Base-by-base conservation (phyloP, 1,284 basidiomycete species). In the Puccinia novopanici region DNA sequence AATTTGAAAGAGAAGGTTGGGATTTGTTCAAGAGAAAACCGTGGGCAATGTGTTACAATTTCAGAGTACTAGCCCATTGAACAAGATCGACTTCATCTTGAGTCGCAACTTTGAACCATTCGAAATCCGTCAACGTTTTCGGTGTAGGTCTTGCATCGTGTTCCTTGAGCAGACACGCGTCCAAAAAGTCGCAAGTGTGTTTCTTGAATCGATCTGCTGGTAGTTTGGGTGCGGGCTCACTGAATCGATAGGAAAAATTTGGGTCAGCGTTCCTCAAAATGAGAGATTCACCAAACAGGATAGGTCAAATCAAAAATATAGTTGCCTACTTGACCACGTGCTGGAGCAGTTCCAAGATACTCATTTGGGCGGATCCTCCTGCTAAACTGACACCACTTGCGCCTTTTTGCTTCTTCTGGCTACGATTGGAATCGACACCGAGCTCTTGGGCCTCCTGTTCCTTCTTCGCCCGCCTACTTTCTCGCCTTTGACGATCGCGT, bases 261-360 rank as follows among this genome's bases (percentile, higher is more conserved):
- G 42, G 24, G 40, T 42, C 55, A 75, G 73, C 55, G 3, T 30
- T 13, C 19, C 2, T 40, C 48, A 52, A 3, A 65, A 72, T 48
- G 37, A 40, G 42, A 75, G 45, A 30, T 65, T 52, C 34, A 42
- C 15, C 37, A 5, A 8, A 30, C 13, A 45, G 48, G 13, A 40
- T 30, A 61, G n/a, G 19, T 24, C 6, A 4, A 30, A 57, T 30
- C 22, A 63, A 24, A 48, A 24, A 4, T n/a, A 45, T 17, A 3
- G 15, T 34, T 22, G 6, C 70, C 37, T 37, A 80, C 78, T 96
- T 95, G 81, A 99, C 97, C 84, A 99, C 98, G 84, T 98, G 94
- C 84, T 99, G 96, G 84, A 99, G 88, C 52, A 99, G 87, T 87
- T 99, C 96, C 67, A 99, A 89, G 84, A 99, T 99, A 83, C 92